phyloP scores from a whole-genome alignment of 345 rosid species.

The Salix suchowensis region DNA sequence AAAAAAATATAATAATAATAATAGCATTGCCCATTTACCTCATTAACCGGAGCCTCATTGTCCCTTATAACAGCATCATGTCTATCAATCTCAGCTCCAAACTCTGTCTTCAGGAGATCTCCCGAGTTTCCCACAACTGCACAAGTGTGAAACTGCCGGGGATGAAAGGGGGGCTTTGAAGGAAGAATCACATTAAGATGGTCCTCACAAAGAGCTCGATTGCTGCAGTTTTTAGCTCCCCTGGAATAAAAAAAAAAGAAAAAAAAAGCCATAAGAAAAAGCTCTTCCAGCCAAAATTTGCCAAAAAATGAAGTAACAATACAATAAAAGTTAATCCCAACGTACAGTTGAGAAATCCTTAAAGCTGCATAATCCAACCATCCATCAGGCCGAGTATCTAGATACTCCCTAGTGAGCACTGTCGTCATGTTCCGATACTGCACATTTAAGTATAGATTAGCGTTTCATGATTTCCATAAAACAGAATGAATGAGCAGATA shows the following conservation, averaged over 20 bases:
- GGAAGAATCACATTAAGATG: constrained; percentile 81
- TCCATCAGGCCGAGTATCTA: constrained; percentile 86
- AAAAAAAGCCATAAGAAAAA: background rate
- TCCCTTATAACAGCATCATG: constrained; percentile 93
- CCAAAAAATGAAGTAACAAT: background rate
- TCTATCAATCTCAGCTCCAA: constrained; percentile 86
- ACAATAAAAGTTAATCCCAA: constrained; percentile 4
- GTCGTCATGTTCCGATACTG: constrained; percentile 99
- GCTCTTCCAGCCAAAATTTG: background rate
- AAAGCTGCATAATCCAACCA: constrained; percentile 93
- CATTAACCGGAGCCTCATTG: constrained; percentile 92
- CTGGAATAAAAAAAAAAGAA: constrained; percentile 32
- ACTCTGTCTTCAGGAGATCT: constrained; percentile 78
- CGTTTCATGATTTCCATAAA: background rate
- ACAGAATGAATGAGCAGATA: too few species aligned
- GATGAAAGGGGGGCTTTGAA: constrained; percentile 76
- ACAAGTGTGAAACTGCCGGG: constrained; percentile 75
- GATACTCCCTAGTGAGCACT: constrained; percentile 86
- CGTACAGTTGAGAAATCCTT: constrained; percentile 88
- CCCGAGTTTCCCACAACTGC: constrained; percentile 97
- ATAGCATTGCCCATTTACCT: constrained; percentile 35
- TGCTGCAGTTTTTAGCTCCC: constrained; percentile 81
- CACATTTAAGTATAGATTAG: constrained; percentile 24
- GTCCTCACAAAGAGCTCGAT: constrained; percentile 81
- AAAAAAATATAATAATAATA: background rate